Evolutionary conservation across 768 basidiomycete genomes (phyloP).

Genomic region (Scleroderma bovista): DNA sequence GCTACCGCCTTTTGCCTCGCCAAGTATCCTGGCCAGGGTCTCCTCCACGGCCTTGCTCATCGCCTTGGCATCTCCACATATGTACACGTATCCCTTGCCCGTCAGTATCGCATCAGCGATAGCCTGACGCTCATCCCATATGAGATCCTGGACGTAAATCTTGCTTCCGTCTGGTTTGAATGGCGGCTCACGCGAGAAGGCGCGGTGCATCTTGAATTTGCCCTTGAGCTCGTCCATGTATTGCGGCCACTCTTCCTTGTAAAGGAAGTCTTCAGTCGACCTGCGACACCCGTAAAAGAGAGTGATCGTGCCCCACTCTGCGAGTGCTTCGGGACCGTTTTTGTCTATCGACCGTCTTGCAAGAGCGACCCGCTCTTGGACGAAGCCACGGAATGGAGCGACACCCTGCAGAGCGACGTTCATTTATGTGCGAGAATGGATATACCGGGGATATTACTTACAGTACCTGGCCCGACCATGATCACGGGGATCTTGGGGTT

Average conservation of each 20-base stretch:
- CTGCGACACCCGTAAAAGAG: constrained; percentile 96
- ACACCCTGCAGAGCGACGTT: constrained; percentile 62
- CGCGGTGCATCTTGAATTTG: constrained; percentile 83
- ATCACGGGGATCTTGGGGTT: constrained; percentile 98
- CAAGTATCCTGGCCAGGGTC: constrained; percentile 74
- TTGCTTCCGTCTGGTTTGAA: constrained; percentile 89
- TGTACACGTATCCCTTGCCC: constrained; percentile 95
- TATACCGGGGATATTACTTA: constrained; percentile 37
- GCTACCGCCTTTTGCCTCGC: constrained; percentile 89
- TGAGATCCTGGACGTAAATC: constrained; percentile 97
- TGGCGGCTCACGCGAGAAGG: constrained; percentile 86
- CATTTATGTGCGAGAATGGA: not conserved
- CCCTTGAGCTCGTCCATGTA: constrained; percentile 84
- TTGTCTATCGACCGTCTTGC: constrained; percentile 93
- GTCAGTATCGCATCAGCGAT: constrained; percentile 87
- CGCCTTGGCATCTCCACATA: constrained; percentile 93
- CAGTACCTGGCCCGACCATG: constrained; percentile 98
- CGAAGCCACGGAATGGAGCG: constrained; percentile 98
- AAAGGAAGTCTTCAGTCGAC: constrained; percentile 86
- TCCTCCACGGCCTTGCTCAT: constrained; percentile 98
- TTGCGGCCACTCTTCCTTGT: constrained; percentile 91
- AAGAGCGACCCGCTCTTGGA: constrained; percentile 95
- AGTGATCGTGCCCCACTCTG: constrained; percentile 92
- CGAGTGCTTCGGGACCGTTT: constrained; percentile 88
- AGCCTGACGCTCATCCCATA: constrained; percentile 81